Evolutionary conservation across 352 stramenopile species (phyloP).

Genomic region (Pythium phragmiticola): DNA sequence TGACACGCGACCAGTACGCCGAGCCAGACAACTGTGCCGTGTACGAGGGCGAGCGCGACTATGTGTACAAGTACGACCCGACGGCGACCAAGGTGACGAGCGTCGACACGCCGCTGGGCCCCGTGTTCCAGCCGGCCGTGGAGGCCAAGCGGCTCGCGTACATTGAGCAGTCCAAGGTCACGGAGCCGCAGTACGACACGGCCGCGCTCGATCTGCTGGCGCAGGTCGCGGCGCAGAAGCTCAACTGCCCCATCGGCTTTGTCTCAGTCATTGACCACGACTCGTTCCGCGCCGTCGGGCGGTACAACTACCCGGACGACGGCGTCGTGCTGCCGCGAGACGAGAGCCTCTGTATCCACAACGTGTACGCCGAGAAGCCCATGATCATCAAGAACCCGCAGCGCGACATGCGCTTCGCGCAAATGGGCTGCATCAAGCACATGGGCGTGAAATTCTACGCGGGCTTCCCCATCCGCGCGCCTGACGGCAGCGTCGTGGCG

Average conservation of each 20-base stretch:
- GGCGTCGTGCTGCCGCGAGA: slow-evolving; percentile 36
- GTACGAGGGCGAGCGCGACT: slow-evolving; percentile 43
- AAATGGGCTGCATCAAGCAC: slow-evolving; percentile 48
- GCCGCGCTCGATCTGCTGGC: slow-evolving; percentile 55
- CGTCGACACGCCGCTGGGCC: slow-evolving; percentile 44
- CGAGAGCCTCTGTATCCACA: slow-evolving; percentile 53
- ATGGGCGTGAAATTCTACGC: slow-evolving; percentile 66
- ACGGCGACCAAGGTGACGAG: slow-evolving; percentile 30
- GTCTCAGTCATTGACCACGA: slow-evolving; percentile 59
- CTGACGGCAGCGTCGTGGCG: slow-evolving; percentile 46
- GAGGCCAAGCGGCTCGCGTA: slow-evolving; percentile 43
- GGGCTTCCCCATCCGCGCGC: slow-evolving; percentile 50
- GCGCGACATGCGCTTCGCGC: slow-evolving; percentile 63
- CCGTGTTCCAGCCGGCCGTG: slow-evolving; percentile 36
- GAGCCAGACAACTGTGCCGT: slow-evolving; percentile 27
- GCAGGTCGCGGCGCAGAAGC: slow-evolving; percentile 47
- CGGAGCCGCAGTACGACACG: slow-evolving; percentile 41
- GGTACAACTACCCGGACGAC: slow-evolving; percentile 37
- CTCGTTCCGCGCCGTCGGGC: slow-evolving; percentile 48
- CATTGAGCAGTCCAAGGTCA: slow-evolving; percentile 47
- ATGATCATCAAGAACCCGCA: slow-evolving; percentile 65
- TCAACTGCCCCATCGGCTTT: slow-evolving; percentile 60
- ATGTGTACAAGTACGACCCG: slow-evolving; percentile 41
- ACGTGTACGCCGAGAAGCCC: slow-evolving; percentile 56
- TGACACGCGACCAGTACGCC: slow-evolving; percentile 28